Percentiles rank a stretch among this genome's conserved stretches.
phyloP scores from a whole-genome alignment of 2,329 filamentous ascomycete species.

The Clathrospora elynae region DNA sequence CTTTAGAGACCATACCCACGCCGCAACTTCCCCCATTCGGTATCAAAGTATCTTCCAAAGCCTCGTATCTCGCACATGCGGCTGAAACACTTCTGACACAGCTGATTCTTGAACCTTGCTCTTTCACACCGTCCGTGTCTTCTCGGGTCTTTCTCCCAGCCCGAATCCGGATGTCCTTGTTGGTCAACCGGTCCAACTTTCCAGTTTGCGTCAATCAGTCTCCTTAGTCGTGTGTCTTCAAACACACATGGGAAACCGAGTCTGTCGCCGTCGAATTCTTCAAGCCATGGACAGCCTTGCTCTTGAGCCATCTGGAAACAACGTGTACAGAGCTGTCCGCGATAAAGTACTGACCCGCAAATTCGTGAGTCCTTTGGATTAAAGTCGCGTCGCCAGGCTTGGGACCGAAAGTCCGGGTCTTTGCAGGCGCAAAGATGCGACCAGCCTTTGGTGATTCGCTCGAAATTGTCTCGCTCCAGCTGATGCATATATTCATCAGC shows the following conservation, averaged over 20 bases:
- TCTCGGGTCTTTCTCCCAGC: slow-evolving; percentile 32
- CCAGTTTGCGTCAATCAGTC: slow-evolving; percentile 26
- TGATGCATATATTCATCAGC: slow-evolving; percentile 27
- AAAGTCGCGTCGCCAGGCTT: slow-evolving; percentile 27
- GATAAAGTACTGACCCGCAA: slow-evolving; percentile 28
- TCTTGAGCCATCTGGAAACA: slow-evolving; percentile 28
- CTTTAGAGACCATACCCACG: slow-evolving; percentile 12
- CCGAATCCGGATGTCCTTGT: slow-evolving; percentile 20
- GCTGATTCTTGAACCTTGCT: slow-evolving; percentile 20
- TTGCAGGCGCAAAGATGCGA: slow-evolving; percentile 29
- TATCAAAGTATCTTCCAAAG: slow-evolving; percentile 31
- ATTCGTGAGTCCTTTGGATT: slow-evolving; percentile 26
- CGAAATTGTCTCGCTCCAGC: slow-evolving; percentile 24
- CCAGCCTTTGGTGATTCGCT: slow-evolving; percentile 30
- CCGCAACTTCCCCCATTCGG: slow-evolving; percentile 27
- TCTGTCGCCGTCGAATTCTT: slow-evolving; percentile 29
- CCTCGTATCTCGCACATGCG: slow-evolving; percentile 33
- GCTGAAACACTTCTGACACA: slow-evolving; percentile 32
- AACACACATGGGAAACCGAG: slow-evolving; percentile 32
- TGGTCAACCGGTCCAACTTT: slow-evolving; percentile 26
- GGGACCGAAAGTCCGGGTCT: slow-evolving; percentile 25
- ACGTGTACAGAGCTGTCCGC: slow-evolving; percentile 30
- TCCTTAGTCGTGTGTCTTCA: slow-evolving; percentile 21
- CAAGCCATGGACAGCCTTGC: slow-evolving; percentile 27
- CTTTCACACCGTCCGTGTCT: slow-evolving; percentile 29